Base-by-base conservation (phyloP, 2,329 filamentous ascomycete species). In the Alternaria solani region DNA sequence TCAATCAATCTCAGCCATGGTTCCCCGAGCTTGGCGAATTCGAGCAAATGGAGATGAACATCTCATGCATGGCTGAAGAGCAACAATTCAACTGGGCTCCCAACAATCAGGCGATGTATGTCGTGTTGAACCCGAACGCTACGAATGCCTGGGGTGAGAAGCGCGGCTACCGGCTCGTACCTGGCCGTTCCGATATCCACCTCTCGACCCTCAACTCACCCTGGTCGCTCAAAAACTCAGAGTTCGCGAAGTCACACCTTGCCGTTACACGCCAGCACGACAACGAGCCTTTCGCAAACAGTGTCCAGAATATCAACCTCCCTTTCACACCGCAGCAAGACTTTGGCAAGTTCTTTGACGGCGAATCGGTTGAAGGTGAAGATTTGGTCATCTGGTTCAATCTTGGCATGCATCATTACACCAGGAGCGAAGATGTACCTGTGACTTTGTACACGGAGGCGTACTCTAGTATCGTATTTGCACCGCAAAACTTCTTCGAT, bases 71-170 rank as follows among this genome's bases (percentile, higher is more conserved):
- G 78, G 32, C 16, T 12, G 78, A 65, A 36, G 82, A 87, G 62
- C 78, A 81, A 30, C 78, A 82, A 23, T 78, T 86, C 46, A 80
- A 82, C 61, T 88, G 84, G 81, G 78, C 76, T 5, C 46, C 70
- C 2, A 66, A 75, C 51, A 87, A 87, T 34, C 34, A 39, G 30
- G 53, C 34, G 18, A 81, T 81, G 68, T 83, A 84, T 59, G 68
- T 81, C 0, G 78, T 88, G n/a, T 74, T 87, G 39, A 88, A 87
- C 64, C 80, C 77, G 34, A 36, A 82, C 46, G 68, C 73, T 5
- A 75, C 70, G 1, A 88, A 87, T 68, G 68, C 72, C 3, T 85
- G 81, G 65, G 85, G 86, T 36, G 83, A 86, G 71, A 76, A 77
- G 12, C 80, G 81, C 7, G 86, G 85, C 6, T 88, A 85, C 67